These are phyloP conservation scores for Calonectria pseudoreteaudii DNA, from an alignment of 2,329 filamentous ascomycete species.

Conservation along the genomic window DNA sequence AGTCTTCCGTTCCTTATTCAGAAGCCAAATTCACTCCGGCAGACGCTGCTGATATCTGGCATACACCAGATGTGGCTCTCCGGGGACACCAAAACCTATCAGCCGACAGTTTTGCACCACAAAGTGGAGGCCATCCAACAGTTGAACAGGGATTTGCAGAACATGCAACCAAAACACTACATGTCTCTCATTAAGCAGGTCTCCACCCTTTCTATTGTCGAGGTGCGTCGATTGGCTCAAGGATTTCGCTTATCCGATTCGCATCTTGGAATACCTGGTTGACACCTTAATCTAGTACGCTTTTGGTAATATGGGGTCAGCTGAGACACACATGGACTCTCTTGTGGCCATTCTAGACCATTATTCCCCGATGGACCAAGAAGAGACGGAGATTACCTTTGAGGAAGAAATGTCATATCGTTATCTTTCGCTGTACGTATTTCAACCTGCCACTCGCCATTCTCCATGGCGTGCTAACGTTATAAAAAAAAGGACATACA, in stretches of 20 bases:
- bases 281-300: constrained; percentile 10
- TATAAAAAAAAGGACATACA: background rate
- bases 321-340: constrained; percentile 32
- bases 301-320: constrained; percentile 29
- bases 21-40: constrained; percentile 24
- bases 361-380: constrained; percentile 7
- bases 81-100: constrained; percentile 29
- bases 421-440: constrained; percentile 25
- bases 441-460: background rate
- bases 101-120: constrained; percentile 31
- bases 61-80: constrained; percentile 37
- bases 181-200: constrained; percentile 34
- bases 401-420: constrained; percentile 35
- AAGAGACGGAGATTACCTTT: background rate
- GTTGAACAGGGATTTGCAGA: constrained; percentile 30
- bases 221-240: constrained; percentile 24
- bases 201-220: constrained; percentile 28
- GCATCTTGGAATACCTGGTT: background rate
- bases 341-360: constrained; percentile 27
- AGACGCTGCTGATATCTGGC: constrained; percentile 32
- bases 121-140: constrained; percentile 28
- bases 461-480: background rate
- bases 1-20: constrained; percentile 32
- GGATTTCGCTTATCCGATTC: background rate
- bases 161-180: background rate